Evolutionary conservation across 192 early-diverging fungal species (phyloP).

Genomic region (Umbelopsis ramanniana): DNA sequence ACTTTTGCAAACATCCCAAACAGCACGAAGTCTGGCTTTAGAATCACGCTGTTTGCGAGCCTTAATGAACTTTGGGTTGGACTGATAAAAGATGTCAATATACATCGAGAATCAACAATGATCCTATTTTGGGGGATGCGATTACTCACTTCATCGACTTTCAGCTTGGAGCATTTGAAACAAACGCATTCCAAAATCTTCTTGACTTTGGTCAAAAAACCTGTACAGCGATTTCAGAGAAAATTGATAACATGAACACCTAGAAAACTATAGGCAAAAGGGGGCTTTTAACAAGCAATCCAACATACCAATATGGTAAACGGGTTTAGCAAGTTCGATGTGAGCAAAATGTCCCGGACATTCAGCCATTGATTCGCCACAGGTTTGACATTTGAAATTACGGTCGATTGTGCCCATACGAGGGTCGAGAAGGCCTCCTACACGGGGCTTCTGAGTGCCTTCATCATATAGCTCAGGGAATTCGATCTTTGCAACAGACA

Average conservation of each 20-base stretch:
- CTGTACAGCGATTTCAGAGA: conserved; percentile 44
- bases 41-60: conserved; percentile 69
- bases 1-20: conserved; percentile 87
- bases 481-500: conserved; percentile 96
- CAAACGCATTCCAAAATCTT: conserved; percentile 98
- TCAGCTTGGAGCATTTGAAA: conserved; percentile 91
- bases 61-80: conserved; percentile 68
- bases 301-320: conserved; percentile 85
- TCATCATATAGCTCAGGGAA: conserved; percentile 88
- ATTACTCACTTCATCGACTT: conserved; percentile 73
- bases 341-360: conserved; percentile 99
- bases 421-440: conserved; percentile 88
- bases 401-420: conserved; percentile 97
- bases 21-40: conserved; percentile 76
- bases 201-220: conserved; percentile 93
- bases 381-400: conserved; percentile 97
- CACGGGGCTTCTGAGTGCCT: conserved; percentile 79
- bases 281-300: not conserved
- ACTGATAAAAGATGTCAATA: conserved; percentile 38
- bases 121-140: not conserved
- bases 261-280: not conserved
- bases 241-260: conserved; percentile 21
- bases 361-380: conserved; percentile 91
- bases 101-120: not conserved
- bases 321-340: conserved; percentile 94